phyloP scores from a whole-genome alignment of 208 protist species.

The Crithidia brevicula region DNA sequence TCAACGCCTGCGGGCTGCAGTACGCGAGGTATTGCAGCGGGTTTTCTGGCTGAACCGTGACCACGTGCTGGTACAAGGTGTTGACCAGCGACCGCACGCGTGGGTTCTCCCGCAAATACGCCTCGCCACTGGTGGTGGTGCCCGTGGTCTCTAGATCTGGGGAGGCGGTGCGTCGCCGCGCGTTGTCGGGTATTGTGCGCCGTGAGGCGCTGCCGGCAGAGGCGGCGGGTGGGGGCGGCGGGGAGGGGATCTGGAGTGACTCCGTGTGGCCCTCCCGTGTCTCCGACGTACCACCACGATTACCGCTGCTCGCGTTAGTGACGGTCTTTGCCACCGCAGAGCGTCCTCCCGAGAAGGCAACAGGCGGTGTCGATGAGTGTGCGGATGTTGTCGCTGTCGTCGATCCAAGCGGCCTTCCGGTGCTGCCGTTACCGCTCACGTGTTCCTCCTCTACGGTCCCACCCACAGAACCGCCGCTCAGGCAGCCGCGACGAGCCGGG shows the following conservation, averaged over 20 bases:
- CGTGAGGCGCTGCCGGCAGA: neutral
- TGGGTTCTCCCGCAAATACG: constrained; percentile 29
- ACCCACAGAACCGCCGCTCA: constrained; percentile 4
- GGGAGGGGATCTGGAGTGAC: neutral
- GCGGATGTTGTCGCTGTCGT: constrained; percentile 13
- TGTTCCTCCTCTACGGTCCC: neutral
- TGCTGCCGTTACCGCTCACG: neutral
- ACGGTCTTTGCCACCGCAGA: too few relatives aligned
- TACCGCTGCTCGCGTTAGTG: too few relatives aligned
- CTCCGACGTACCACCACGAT: neutral
- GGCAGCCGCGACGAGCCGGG: constrained; percentile 20
- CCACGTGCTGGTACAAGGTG: constrained; percentile 48
- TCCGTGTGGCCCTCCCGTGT: neutral
- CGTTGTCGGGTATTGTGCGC: constrained; percentile 14
- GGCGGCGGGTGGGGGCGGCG: neutral
- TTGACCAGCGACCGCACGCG: constrained; percentile 47
- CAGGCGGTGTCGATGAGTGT: constrained; percentile 8
- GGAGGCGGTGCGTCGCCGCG: neutral
- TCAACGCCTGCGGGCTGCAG: too few relatives aligned
- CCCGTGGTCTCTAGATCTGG: constrained; percentile 5
- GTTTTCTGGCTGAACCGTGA: constrained; percentile 52
- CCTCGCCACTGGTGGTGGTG: neutral
- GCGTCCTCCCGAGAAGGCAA: too few relatives aligned
- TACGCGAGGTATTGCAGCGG: constrained; percentile 35
- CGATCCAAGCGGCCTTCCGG: neutral